A percentile compares a stretch with the other conserved stretches of the same genome.
These are phyloP conservation scores for Aureobasidium mangrovei DNA, from an alignment of 2,329 filamentous ascomycete species.

Conservation along the genomic window DNA sequence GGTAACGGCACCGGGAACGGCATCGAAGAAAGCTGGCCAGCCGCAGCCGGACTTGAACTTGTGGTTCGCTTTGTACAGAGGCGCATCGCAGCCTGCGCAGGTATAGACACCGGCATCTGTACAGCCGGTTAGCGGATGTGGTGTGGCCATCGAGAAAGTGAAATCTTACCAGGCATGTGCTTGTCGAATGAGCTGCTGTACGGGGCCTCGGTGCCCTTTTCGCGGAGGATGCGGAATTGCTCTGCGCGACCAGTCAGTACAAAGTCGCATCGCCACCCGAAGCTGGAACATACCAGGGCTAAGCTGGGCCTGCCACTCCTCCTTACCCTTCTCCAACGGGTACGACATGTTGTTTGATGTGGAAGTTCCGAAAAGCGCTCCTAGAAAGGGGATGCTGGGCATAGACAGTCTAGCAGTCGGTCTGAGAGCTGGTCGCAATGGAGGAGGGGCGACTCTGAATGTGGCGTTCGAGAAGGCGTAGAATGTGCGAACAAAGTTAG, in stretches of 20 bases:
- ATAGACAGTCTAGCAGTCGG: slow-evolving; percentile 50
- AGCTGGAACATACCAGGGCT: slow-evolving; percentile 49
- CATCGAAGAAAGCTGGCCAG: slow-evolving; percentile 98
- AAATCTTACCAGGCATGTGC: slow-evolving; percentile 55
- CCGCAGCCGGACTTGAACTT: slow-evolving; percentile 97
- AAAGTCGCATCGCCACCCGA: background rate
- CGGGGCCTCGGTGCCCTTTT: slow-evolving; percentile 83
- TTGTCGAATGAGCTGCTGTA: slow-evolving; percentile 79
- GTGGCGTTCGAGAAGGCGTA: slow-evolving; percentile 41
- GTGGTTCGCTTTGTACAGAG: slow-evolving; percentile 84
- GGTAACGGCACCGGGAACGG: slow-evolving; percentile 79
- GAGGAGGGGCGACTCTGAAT: slow-evolving; percentile 25
- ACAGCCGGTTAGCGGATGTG: no score
- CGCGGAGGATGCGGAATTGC: slow-evolving; percentile 86
- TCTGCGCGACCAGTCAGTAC: slow-evolving; percentile 46
- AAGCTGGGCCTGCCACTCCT: slow-evolving; percentile 85
- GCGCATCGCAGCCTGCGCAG: slow-evolving; percentile 77
- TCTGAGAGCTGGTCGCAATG: slow-evolving; percentile 29
- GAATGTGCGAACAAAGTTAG: slow-evolving; percentile 40
- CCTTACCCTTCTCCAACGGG: slow-evolving; percentile 69
- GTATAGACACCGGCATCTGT: slow-evolving; percentile 59
- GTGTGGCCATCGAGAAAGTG: no score
- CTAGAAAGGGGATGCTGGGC: slow-evolving; percentile 69
- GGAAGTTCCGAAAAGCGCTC: slow-evolving; percentile 61
- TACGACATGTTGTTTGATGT: slow-evolving; percentile 56